These are phyloP conservation scores for Mortierella sp. DNA, from an alignment of 371 early-diverging fungal genomes.

Conservation along the genomic window DNA sequence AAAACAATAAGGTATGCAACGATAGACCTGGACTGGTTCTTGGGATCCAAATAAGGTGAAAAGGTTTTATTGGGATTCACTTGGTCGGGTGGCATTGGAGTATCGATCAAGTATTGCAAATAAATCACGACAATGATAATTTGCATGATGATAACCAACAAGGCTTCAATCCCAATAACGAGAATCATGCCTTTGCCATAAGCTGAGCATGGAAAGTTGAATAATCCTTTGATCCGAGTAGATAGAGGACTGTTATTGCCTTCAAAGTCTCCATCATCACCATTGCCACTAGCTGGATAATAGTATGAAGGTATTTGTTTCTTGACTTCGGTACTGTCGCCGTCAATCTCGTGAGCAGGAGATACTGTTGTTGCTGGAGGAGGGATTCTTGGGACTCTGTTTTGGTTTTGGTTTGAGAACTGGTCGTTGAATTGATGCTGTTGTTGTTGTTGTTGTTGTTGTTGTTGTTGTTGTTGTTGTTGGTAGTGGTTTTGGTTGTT, in stretches of 20 bases:
- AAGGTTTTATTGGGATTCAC: slow-evolving; percentile 31
- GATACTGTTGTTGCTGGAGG: neutral
- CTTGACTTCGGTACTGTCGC: neutral
- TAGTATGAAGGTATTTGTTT: neutral
- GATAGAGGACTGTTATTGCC: neutral
- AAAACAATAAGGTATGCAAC: slow-evolving; percentile 86
- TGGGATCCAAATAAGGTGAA: slow-evolving; percentile 29
- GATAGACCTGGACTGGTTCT: slow-evolving; percentile 56
- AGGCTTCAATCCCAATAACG: slow-evolving; percentile 70
- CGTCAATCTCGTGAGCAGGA: neutral
- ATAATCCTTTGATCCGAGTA: slow-evolving; percentile 18
- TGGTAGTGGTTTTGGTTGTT: neutral
- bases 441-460: slow-evolving; percentile 9
- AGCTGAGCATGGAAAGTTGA: slow-evolving; percentile 37
- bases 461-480: too few species aligned
- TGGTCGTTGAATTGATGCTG: neutral
- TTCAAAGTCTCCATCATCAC: neutral
- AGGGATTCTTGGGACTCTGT: slow-evolving; percentile 1
- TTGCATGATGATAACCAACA: slow-evolving; percentile 78
- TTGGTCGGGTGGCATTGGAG: neutral
- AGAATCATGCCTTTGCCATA: slow-evolving; percentile 62
- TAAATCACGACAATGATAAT: slow-evolving; percentile 72
- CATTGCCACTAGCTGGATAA: neutral
- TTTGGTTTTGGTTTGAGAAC: neutral
- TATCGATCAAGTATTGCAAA: slow-evolving; percentile 43